A percentile compares a stretch with the other conserved stretches of the same genome.
phyloP scores from a whole-genome alignment of 805 yeast species.

The Starmerella roubikii region DNA sequence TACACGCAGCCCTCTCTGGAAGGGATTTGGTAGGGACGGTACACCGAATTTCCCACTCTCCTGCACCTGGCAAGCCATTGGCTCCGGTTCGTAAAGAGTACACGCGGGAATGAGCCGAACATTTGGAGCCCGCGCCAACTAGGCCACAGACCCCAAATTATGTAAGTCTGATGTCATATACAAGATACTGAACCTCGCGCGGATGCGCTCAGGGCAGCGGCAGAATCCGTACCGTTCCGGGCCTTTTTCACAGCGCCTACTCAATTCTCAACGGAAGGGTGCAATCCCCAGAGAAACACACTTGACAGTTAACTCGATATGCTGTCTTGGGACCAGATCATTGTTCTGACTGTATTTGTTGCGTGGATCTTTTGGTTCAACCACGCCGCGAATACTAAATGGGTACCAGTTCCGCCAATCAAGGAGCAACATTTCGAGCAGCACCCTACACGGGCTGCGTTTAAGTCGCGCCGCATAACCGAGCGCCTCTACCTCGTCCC shows the following conservation, averaged over 20 bases:
- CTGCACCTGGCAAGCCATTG: slow-evolving; percentile 9
- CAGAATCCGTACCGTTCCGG: too few species aligned
- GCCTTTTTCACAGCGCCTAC: too few species aligned
- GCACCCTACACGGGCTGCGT: slow-evolving; percentile 16
- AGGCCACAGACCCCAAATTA: too few species aligned
- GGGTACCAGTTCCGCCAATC: slow-evolving; percentile 8
- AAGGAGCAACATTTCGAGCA: slow-evolving; percentile 2
- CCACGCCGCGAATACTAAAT: slow-evolving; percentile 3
- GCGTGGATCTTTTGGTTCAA: slow-evolving; percentile 8
- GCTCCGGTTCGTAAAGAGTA: slow-evolving; percentile 20
- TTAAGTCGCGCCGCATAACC: slow-evolving; percentile 2
- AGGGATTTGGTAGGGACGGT: slow-evolving; percentile 18
- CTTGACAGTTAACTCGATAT: too few species aligned
- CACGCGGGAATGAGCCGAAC: slow-evolving; percentile 17
- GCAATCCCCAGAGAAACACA: too few species aligned
- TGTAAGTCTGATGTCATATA: too few species aligned
- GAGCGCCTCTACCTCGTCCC: slow-evolving; percentile 20
- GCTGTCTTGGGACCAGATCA: not conserved
- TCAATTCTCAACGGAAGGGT: too few species aligned
- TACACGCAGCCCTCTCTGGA: slow-evolving; percentile 23
- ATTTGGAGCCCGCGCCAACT: not conserved
- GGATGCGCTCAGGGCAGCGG: too few species aligned
- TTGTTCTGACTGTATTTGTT: not conserved
- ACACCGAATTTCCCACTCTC: slow-evolving; percentile 27
- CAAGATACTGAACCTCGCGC: too few species aligned